phyloP scores from a whole-genome alignment of 2,329 filamentous ascomycete species.

The Scedosporium dehoogii region DNA sequence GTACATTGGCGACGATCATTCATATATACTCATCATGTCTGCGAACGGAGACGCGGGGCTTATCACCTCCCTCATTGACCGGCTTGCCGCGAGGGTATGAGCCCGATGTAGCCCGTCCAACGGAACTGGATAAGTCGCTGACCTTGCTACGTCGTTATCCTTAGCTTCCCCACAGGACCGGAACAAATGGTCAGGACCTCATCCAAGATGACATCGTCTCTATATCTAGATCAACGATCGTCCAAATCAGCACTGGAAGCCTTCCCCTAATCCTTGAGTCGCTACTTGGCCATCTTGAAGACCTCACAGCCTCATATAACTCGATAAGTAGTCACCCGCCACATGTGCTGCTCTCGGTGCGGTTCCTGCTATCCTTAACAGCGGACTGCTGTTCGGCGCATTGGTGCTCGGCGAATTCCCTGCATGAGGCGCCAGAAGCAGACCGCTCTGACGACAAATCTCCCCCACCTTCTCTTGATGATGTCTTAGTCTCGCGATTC shows the following conservation, averaged over 20 bases:
- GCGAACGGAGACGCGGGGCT: constrained; percentile 49
- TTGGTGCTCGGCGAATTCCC: constrained; percentile 37
- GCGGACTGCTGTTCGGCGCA: constrained; percentile 56
- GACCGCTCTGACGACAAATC: constrained; percentile 11
- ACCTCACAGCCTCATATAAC: constrained; percentile 45
- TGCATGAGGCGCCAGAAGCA: constrained; percentile 8
- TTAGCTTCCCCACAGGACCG: constrained; percentile 55
- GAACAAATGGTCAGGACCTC: constrained; percentile 45
- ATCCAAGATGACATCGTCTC: constrained; percentile 50
- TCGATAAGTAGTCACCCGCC: constrained; percentile 41
- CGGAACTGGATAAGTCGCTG: not conserved
- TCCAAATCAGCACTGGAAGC: constrained; percentile 47
- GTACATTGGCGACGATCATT: too few species aligned
- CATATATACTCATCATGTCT: constrained; percentile 1
- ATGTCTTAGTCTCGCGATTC: constrained; percentile 41
- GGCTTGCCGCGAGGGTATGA: constrained; percentile 47
- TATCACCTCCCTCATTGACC: constrained; percentile 48
- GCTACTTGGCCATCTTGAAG: constrained; percentile 47
- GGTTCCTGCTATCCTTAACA: constrained; percentile 52
- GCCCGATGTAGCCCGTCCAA: constrained; percentile 6
- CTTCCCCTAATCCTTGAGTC: constrained; percentile 46
- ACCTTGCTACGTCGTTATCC: constrained; percentile 35
- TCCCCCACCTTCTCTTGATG: constrained; percentile 32
- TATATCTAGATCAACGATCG: constrained; percentile 50
- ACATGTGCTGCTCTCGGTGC: constrained; percentile 53